These are phyloP conservation scores for Cutaneotrichosporon daszewskae DNA, from an alignment of 1,284 basidiomycete species.

Conservation along the genomic window DNA sequence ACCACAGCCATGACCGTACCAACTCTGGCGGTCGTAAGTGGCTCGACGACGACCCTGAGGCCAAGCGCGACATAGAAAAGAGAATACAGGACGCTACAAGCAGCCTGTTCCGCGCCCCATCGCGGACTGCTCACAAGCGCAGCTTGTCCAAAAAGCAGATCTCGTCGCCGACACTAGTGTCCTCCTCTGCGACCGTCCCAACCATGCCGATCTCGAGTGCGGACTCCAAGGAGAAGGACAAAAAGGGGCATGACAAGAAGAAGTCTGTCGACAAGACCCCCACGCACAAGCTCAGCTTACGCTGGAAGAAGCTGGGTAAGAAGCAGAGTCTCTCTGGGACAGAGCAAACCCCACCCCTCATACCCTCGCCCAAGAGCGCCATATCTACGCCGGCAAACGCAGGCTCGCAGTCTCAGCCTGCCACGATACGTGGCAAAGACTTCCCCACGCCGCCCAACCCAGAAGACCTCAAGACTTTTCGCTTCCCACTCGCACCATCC, in stretches of 20 bases:
- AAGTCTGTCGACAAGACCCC: constrained; percentile 3
- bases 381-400: neutral
- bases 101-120: constrained; percentile 36
- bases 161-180: constrained; percentile 34
- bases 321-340: constrained; percentile 23
- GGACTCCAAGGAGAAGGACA: neutral
- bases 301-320: constrained; percentile 38
- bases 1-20: neutral
- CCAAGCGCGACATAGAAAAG: constrained; percentile 40
- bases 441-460: neutral
- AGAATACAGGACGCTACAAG: constrained; percentile 42
- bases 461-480: constrained; percentile 3
- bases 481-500: constrained; percentile 3
- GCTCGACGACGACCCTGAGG: constrained; percentile 30
- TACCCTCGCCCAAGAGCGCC: constrained; percentile 6
- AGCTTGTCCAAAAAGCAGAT: constrained; percentile 22
- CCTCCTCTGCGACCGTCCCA: constrained; percentile 29
- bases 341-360: constrained; percentile 11
- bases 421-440: neutral
- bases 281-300: constrained; percentile 12
- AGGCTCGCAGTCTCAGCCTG: neutral
- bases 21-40: constrained; percentile 6
- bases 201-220: constrained; percentile 22
- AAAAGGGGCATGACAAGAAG: neutral
- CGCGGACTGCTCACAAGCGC: constrained; percentile 17